Base-by-base conservation (phyloP, 176 grass and related monocot genomes). In the Aegilops sharonensis region DNA sequence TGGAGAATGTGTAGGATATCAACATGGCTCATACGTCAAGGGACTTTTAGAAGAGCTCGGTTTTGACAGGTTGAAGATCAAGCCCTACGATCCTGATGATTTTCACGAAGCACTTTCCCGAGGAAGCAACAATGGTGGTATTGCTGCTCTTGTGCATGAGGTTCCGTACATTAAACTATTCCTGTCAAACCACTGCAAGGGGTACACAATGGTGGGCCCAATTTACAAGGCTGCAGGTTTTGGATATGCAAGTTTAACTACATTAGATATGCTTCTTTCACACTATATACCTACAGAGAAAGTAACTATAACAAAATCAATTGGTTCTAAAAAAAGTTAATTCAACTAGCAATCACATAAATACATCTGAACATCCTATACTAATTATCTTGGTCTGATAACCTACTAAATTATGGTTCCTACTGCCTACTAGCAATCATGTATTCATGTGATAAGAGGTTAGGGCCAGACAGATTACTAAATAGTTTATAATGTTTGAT, bases 141-240 rank as follows among this genome's bases (percentile, higher is more conserved):
- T 93, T 62, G 17, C 82, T 15, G 92, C 86, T 1, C 81, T 93
- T 4, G 23, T 93, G 29, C 24, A 90, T 39, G 91, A 89, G 69
- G 74, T 72, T 60, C 91, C 88, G 12, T 85, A 89, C 31, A 87
- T 93, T 43, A 91, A 91, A 75, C 29, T 79, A 20, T 91, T 93
- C 59, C 86, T 93, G 32, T 52, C 88, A 20, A 75, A 86, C 12
- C 64, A 86, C 75, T 93, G 88, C 85, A 75, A 79, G 8, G 87
- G 47, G 6, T 93, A 88, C 47, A 88, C 82, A 0, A 90, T 93
- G 85, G 72, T 93, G 63, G 63, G 81, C 57, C 92, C 88, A 77
- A 93, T 93, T 76, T 93, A 88, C 43, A 88, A 93, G 77, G 74
- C 78, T 71, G 47, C 62, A 39, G 91, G 91, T 11, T 90, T 90